Percentiles rank a stretch among this genome's conserved stretches.
phyloP scores from a whole-genome alignment of 2,329 filamentous ascomycete genomes.

The Biscogniauxia marginata region DNA sequence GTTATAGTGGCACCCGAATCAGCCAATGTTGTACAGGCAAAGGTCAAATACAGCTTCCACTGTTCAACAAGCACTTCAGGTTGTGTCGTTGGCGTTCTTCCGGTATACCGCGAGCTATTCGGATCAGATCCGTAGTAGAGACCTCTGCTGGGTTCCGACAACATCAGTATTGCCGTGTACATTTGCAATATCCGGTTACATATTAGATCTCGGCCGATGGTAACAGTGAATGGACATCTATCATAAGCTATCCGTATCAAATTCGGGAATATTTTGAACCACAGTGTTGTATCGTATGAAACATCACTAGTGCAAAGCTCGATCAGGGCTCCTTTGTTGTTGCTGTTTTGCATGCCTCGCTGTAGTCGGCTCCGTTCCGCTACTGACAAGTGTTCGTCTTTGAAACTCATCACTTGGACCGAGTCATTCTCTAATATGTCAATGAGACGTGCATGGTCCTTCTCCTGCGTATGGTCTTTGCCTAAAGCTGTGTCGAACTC shows the following conservation, averaged over 20 bases:
- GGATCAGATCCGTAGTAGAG: constrained; percentile 62
- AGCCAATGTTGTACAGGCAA: constrained; percentile 92
- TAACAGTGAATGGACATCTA: constrained; percentile 86
- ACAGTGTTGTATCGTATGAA: constrained; percentile 89
- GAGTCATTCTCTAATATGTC: constrained; percentile 90
- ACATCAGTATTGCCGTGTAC: constrained; percentile 76
- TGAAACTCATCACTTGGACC: constrained; percentile 83
- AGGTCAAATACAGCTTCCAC: constrained; percentile 96
- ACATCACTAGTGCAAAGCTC: constrained; percentile 95
- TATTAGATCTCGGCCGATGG: constrained; percentile 85
- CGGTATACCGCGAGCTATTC: constrained; percentile 49
- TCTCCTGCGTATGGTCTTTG: constrained; percentile 57
- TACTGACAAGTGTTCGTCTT: constrained; percentile 86
- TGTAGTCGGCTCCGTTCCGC: constrained; percentile 91
- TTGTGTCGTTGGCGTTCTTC: constrained; percentile 65
- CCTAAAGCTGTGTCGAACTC: constrained; percentile 91
- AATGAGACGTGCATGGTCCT: constrained; percentile 74
- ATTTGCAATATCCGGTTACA: constrained; percentile 91
- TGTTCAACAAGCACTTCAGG: constrained; percentile 91
- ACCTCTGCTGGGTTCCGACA: constrained; percentile 72
- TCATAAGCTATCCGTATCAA: constrained; percentile 88
- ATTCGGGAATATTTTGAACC: constrained; percentile 98
- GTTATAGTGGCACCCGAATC: constrained; percentile 70
- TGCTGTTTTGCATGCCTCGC: constrained; percentile 81
- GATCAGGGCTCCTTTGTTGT: constrained; percentile 80